Evolutionary conservation across 2,329 filamentous ascomycete species (phyloP).

Genomic region (Pseudocercospora pini-densiflorae): DNA sequence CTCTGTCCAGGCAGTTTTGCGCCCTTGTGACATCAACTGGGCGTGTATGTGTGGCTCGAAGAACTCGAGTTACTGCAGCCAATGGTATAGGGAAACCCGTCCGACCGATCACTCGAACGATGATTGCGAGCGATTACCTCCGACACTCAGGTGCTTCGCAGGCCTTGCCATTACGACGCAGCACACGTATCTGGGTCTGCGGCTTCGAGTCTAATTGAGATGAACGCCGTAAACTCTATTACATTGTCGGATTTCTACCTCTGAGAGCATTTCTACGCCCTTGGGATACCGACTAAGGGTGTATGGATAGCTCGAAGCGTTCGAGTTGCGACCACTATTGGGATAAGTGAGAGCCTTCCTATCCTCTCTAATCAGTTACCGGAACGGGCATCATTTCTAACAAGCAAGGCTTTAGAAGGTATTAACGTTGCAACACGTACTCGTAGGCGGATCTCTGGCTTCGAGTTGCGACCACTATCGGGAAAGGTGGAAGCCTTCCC

Average conservation of each 20-base stretch:
- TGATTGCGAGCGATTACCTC: not conserved
- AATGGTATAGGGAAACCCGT: too few relatives aligned
- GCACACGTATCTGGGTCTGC: not conserved
- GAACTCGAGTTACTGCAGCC: too few relatives aligned
- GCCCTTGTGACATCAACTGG: too few relatives aligned
- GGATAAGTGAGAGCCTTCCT: not conserved
- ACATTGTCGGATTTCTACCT: not conserved
- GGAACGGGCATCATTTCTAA: too few relatives aligned
- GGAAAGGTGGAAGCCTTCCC: too few relatives aligned
- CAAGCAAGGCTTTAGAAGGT: too few relatives aligned
- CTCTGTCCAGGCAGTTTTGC: too few relatives aligned
- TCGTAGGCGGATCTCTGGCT: too few relatives aligned
- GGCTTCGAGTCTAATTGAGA: not conserved
- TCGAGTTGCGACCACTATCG: too few relatives aligned
- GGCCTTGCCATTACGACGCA: not conserved
- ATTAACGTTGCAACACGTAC: too few relatives aligned
- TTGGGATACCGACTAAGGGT: not conserved
- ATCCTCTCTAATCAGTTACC: not conserved
- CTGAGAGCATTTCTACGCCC: not conserved
- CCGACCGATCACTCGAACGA: not conserved
- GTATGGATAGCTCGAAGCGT: not conserved
- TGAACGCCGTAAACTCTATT: too few relatives aligned
- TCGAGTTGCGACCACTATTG: not conserved
- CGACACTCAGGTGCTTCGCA: not conserved
- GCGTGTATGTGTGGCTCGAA: too few relatives aligned